Base-by-base conservation (phyloP, 1,139 yeast species). In the Insectozyma bohioensis region DNA sequence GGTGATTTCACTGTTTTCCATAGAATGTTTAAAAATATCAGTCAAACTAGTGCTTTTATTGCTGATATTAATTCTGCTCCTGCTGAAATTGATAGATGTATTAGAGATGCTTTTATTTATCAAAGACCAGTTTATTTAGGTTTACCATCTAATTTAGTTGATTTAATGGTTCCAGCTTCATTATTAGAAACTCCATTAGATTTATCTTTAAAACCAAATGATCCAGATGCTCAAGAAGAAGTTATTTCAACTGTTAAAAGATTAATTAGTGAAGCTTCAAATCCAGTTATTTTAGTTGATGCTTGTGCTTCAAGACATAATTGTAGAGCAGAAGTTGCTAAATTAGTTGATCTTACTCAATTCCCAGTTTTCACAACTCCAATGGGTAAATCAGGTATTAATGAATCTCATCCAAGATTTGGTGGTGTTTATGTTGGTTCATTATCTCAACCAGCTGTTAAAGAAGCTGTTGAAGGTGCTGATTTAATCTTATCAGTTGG, bases 401-500 rank as follows among this genome's bases (percentile, higher is more conserved):
- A 84, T 61, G 95, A 86, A 63, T 52, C 53, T 6, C 48, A 48
- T 30, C 77, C 82, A 41, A 70, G 90, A 58, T 86, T 78, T 58
- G 92, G 88, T 46, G 95, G 95, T 61, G 90, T 83, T 37, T 86
- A 86, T 56, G 86, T 85, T 41, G 95, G 95, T 46, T 74, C 85
- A n/a, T 67, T 86, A 52, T 80, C 94, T 28, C 65, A 74, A 42
- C 92, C 92, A 40, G 84, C 75, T 41, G 92, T 85, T 32, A 80
- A 80, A 57, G 79, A 76, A 45, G 76, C 81, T 25, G 94, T 85
- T 39, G 95, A 85, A 60, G 58, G 71, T 32, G 75, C 95, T 23
- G 95, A 86, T 63, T 72, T 85, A 61, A 72, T 86, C 40, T 59
- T 86, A 40, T 80, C 90, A 12, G 72, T 85, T 45, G 95, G 95